Evolutionary conservation across 768 basidiomycete species (phyloP), one percentile per base, ranked within the genome.

Genomic region (Mycena venus): DNA sequence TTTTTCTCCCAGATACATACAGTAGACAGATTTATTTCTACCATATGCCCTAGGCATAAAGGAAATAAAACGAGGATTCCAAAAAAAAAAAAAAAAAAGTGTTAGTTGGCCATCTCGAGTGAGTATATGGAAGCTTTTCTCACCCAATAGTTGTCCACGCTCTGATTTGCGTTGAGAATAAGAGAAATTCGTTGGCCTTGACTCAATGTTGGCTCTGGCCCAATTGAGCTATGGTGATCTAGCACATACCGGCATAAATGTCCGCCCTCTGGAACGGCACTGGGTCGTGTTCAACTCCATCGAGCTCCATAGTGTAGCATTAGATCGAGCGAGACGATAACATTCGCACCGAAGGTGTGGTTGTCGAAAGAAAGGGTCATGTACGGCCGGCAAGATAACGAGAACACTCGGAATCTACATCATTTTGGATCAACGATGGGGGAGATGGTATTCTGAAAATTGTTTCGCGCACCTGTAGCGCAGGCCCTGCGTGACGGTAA

Each of bases 381-480:
- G 77, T 81, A 84, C 0, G 86, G 86, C 12, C 85, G 82, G 77
- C 90, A 90, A 27, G 89, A 84, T 23, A 84, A 83, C 44, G 82
- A 79, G 70, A 91, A 78, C n/a, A 91, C 38, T 15, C 90, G 89
- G 78, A 91, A 86, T 49, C 75, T 88, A 23, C 47, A 49, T 49
- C 14, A 42, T 42, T 23, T 8, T 23, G 23, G 2, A 10, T 23
- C 23, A 23, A 23, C 7, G 3, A 49, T 49, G n/a, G 23, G 10
- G 9, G n/a, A 21, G n/a, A 14, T 9, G 8, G 21, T 1, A 23
- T 8, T 23, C n/a, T 23, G 23, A 49, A 8, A 25, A 23, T 2
- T 23, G 21, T 49, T 49, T 49, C 12, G 36, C 71, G n/a, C 83
- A 42, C 87, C 90, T 84, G 78, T 90, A 91, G 17, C 89, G 81